These are phyloP conservation scores for Rhodosporidiobolus sp. DNA, from an alignment of 768 basidiomycete species.

Conservation along the genomic window DNA sequence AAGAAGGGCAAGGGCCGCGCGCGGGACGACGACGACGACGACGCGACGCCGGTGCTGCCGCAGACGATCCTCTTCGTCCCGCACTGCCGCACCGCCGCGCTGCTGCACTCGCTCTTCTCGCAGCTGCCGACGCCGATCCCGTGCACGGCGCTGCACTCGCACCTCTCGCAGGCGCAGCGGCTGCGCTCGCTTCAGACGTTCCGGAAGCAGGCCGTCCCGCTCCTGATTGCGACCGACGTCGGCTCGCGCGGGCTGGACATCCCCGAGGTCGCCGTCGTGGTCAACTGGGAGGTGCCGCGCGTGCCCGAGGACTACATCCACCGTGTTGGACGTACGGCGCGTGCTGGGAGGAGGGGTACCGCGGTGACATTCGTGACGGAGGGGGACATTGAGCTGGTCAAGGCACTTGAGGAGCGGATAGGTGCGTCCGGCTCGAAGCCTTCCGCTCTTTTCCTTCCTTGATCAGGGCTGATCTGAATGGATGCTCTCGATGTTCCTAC, in stretches of 20 bases:
- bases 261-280: slow-evolving; percentile 88
- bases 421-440: slow-evolving; percentile 55
- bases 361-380: slow-evolving; percentile 95
- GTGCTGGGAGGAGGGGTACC: slow-evolving; percentile 83
- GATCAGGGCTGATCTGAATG: neutral
- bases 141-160: slow-evolving; percentile 84
- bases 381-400: slow-evolving; percentile 76
- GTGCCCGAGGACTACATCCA: slow-evolving; percentile 88
- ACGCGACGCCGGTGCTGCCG: slow-evolving; percentile 65
- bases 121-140: slow-evolving; percentile 70
- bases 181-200: slow-evolving; percentile 79
- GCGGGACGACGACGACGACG: slow-evolving; percentile 54
- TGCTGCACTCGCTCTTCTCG: slow-evolving; percentile 63
- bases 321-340: slow-evolving; percentile 92
- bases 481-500: too few species aligned
- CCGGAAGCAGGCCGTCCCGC: slow-evolving; percentile 77
- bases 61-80: slow-evolving; percentile 93
- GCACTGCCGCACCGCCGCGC: slow-evolving; percentile 81
- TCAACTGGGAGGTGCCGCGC: slow-evolving; percentile 94
- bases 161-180: slow-evolving; percentile 86
- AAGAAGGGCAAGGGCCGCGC: slow-evolving; percentile 45
- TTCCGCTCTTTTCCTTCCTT: neutral
- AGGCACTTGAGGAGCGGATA: slow-evolving; percentile 79
- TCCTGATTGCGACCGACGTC: slow-evolving; percentile 91
- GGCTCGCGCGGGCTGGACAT: slow-evolving; percentile 94